Percentiles rank a stretch among this genome's conserved stretches.
Conservation (phyloP, 148 eudicot species). For the Arctostaphylos glauca region DNA sequence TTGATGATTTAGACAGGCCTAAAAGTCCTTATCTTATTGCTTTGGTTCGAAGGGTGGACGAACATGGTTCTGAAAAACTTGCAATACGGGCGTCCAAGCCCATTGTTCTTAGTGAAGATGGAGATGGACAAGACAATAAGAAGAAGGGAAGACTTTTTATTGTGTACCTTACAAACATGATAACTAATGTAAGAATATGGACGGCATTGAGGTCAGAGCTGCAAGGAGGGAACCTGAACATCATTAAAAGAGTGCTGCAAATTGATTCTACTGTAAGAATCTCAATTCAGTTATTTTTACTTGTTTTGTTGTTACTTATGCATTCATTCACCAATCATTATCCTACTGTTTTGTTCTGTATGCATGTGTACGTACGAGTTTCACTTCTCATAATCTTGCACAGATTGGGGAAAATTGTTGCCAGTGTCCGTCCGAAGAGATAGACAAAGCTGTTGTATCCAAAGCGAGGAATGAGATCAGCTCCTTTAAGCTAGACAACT, state of each 20-base stretch:
- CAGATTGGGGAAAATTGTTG: background rate
- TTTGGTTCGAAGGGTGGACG: conserved; percentile 18
- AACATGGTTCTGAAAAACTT: background rate
- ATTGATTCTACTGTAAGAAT: conserved; percentile 26
- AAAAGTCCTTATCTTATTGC: conserved; percentile 26
- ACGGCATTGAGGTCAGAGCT: conserved; percentile 24
- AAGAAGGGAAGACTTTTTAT: conserved; percentile 18
- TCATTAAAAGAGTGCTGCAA: conserved; percentile 26
- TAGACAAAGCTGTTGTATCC: background rate
- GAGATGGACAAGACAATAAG: background rate
- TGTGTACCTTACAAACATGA: conserved; percentile 36
- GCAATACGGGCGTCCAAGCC: conserved; percentile 20
- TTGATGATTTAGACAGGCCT: conserved; percentile 37
- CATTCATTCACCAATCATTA: background rate
- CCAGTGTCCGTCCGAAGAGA: background rate
- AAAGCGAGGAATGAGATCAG: conserved; percentile 13
- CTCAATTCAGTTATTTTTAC: background rate
- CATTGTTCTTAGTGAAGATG: background rate
- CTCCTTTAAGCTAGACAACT: conserved; percentile 32
- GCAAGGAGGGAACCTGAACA: conserved; percentile 8
- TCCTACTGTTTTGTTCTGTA: background rate
- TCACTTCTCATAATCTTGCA: background rate
- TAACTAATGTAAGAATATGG: conserved; percentile 45
- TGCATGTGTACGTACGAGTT: background rate
- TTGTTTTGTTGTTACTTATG: background rate